Conservation (phyloP, 768 basidiomycete genomes). For the Kwoniella pini region DNA sequence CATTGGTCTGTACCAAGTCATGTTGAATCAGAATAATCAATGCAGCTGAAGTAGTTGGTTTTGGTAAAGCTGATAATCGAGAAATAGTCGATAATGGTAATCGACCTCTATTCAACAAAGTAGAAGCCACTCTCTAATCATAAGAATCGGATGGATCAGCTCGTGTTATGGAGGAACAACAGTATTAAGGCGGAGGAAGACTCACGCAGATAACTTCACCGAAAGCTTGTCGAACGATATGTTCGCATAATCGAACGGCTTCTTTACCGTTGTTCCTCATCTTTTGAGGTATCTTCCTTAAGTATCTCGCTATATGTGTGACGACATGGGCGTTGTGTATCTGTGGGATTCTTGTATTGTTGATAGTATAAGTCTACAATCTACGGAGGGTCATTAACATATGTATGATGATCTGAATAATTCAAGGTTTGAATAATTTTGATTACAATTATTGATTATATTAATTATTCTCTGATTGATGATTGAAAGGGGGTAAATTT, state of each 20-base stretch:
- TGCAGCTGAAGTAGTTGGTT: slow-evolving; percentile 68
- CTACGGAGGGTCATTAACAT: too few species aligned
- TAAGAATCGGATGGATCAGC: background rate
- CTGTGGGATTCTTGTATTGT: background rate
- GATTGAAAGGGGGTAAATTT: too few species aligned
- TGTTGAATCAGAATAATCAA: slow-evolving; percentile 84
- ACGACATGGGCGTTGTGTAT: background rate
- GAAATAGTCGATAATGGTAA: slow-evolving; percentile 70
- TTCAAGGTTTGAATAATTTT: too few species aligned
- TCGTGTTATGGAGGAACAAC: too few species aligned
- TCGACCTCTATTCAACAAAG: slow-evolving; percentile 77
- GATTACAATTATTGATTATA: too few species aligned
- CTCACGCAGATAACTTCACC: slow-evolving; percentile 50
- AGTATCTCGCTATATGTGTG: slow-evolving; percentile 1
- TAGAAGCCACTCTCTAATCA: slow-evolving; percentile 68
- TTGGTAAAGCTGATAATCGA: slow-evolving; percentile 68
- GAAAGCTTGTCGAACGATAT: slow-evolving; percentile 50
- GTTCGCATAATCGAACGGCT: slow-evolving; percentile 50
- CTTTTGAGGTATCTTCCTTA: background rate
- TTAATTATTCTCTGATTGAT: too few species aligned
- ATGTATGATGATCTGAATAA: too few species aligned
- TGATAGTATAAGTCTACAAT: too few species aligned
- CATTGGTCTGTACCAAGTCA: slow-evolving; percentile 78
- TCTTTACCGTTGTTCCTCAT: slow-evolving; percentile 50
- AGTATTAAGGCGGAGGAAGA: background rate